Base-by-base conservation (phyloP, 768 basidiomycete genomes). In the Podaxis rugospora region DNA sequence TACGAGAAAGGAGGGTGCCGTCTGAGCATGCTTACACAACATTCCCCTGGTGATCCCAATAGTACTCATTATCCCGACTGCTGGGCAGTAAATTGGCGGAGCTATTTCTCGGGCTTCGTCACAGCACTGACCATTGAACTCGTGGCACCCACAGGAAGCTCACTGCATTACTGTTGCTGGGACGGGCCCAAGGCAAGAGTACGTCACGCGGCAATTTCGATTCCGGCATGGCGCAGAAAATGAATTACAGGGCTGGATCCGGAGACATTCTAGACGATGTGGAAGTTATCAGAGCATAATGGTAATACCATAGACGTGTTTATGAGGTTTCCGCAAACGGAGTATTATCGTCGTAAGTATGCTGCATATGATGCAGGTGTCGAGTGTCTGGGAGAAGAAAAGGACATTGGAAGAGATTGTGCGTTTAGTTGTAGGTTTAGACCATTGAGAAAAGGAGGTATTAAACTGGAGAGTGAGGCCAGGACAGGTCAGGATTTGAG, bases 231-330 rank as follows among this genome's bases (percentile, higher is more conserved):
- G n/a, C 16, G 16, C 4, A 13, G 4, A 7, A 11, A 35, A 25
- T 18, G 36, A 52, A 3, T n/a, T 51, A 61, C 54, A 87, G 83
- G 75, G 11, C 71, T 87, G 65, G 86, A 89, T 66, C 69, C 76
- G 52, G 84, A 84, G 53, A 89, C 87, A 0, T 89, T 90, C 70
- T 69, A 82, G 25, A 76, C 70, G 4, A 84, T 90, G 83, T 86
- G 83, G 84, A 72, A 76, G 42, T 75, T 88, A 59, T 88, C 87
- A 3, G 76, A 74, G 2, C 79, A 78, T 0, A 77, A 76, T 1
- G 72, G 75, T n/a, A 71, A 70, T 4, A 78, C 78, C 1, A 79
- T 85, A 51, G 73, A 75, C 3, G 80, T 80, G 60, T 87, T 89
- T 73, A 67, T 85, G 53, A 80, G 86, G 39, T 69, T 85, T 14